Percentiles rank a stretch among this genome's conserved stretches.
Evolutionary conservation across 2,329 filamentous ascomycete genomes (phyloP).

Genomic region (Sarocladium brachiariae): DNA sequence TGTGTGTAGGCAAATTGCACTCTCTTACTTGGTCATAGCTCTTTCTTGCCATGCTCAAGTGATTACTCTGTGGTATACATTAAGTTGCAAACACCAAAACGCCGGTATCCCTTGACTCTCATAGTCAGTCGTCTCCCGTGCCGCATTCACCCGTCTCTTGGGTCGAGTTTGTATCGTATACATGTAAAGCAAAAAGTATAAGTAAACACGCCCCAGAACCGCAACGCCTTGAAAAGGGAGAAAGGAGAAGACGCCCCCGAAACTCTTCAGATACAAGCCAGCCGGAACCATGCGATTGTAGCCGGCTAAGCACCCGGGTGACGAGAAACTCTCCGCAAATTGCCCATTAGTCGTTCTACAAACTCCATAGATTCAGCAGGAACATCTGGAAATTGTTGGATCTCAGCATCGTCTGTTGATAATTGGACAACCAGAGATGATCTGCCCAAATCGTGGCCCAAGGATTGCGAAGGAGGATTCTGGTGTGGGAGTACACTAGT

Average conservation of each 20-base stretch:
- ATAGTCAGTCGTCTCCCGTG: background rate
- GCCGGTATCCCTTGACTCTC: background rate
- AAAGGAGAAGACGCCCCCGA: too few species aligned
- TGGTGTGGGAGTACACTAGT: slow-evolving; percentile 15
- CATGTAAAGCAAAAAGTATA: background rate
- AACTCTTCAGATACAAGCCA: too few species aligned
- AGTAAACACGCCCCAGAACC: background rate
- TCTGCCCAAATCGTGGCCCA: background rate
- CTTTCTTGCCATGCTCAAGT: too few species aligned
- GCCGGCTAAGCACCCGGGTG: background rate
- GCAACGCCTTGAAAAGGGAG: background rate
- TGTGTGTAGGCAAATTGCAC: too few species aligned
- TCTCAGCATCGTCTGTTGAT: background rate
- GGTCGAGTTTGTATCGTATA: background rate
- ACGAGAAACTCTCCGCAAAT: slow-evolving; percentile 33
- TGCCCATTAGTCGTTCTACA: slow-evolving; percentile 46
- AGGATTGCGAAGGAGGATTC: background rate
- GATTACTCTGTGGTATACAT: background rate
- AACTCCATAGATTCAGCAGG: slow-evolving; percentile 38
- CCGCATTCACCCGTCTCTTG: background rate
- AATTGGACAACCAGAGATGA: background rate
- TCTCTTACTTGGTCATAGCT: too few species aligned
- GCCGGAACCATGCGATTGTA: too few species aligned
- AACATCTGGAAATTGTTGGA: slow-evolving; percentile 33
- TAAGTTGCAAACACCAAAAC: background rate